phyloP scores from a whole-genome alignment of 2,329 filamentous ascomycete species.

The Beauveria sp. region DNA sequence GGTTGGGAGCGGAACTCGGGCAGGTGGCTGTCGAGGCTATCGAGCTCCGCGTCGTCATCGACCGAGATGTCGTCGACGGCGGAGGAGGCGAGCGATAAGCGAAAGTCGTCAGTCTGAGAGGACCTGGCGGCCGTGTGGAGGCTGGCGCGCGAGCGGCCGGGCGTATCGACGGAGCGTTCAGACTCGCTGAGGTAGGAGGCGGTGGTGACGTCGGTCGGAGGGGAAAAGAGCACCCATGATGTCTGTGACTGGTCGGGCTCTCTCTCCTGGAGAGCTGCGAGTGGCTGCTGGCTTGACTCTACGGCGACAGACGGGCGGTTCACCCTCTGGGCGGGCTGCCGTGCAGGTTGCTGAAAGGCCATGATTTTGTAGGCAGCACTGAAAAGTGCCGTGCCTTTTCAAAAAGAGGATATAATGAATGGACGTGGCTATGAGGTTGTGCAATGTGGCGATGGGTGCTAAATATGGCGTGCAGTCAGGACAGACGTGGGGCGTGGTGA shows the following conservation, averaged over 20 bases:
- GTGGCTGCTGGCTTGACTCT: constrained; percentile 23
- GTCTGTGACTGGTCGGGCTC: constrained; percentile 69
- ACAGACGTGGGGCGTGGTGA: neutral
- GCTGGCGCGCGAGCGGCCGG: constrained; percentile 68
- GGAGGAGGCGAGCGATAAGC: constrained; percentile 31
- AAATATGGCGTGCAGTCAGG: neutral
- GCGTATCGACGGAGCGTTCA: constrained; percentile 54
- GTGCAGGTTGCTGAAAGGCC: constrained; percentile 55
- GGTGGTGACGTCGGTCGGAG: constrained; percentile 55
- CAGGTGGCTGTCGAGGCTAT: constrained; percentile 87
- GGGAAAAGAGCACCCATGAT: constrained; percentile 87
- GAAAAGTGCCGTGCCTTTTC: neutral
- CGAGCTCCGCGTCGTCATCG: constrained; percentile 72
- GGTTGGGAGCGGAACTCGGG: constrained; percentile 72
- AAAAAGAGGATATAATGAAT: neutral
- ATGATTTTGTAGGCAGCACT: constrained; percentile 25
- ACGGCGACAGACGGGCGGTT: constrained; percentile 34
- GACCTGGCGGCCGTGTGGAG: constrained; percentile 62
- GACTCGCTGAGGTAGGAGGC: constrained; percentile 62
- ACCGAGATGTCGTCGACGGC: constrained; percentile 29
- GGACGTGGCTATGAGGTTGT: neutral
- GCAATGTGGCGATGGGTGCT: neutral
- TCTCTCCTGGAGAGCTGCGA: constrained; percentile 20
- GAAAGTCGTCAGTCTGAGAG: constrained; percentile 38
- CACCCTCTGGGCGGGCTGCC: constrained; percentile 42